Base-by-base conservation (phyloP, 1,139 yeast genomes). In the Hanseniaspora uvarum region DNA sequence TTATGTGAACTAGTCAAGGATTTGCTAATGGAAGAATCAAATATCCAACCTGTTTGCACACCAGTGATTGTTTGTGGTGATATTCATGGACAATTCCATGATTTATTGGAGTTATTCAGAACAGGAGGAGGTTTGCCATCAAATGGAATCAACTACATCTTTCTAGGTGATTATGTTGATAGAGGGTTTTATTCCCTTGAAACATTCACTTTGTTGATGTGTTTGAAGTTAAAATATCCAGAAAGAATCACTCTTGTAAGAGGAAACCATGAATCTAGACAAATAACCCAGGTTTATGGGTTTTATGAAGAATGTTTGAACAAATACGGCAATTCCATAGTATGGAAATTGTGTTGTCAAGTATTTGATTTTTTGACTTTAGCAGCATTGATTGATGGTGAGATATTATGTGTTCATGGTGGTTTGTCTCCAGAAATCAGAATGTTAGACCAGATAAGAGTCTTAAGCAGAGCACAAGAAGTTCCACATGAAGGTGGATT, bases 1-100 rank as follows among this genome's bases (percentile, higher is more conserved):
- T 74, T 92, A 50, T 92, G 98, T 70, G 98, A 92, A 70, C 78
- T 85, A 72, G 96, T 87, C 53, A 87, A 87, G 66, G 95, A 86
- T 64, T 71, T 87, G 45, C 67, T 87, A 56, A 87, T 87, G 95
- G 96, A 87, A 66, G 96, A 87, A 68, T 84, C 92, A 45, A 92
- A 92, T 67, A 89, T 92, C 60, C 97, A 92, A 65, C 97, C 98
- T 0, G 97, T 92, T 14, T 87, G 83, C 67, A 81, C 94, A 36
- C 98, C 98, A 1, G 97, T 92, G n/a, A 88, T 96, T 1, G 96
- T 92, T 14, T 92, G 97, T 73, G 98, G 98, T 60, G 98, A 92
- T 70, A 94, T 92, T 60, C 98, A 92, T 69, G 98, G 98, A 7
- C 98, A 92, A 69, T 92, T 92, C 67, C 97, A 92, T 66, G 98